A percentile compares a stretch with the other conserved stretches of the same genome.
Evolutionary conservation across 139 green algal species (phyloP).

Genomic region (Deuterostichococcus epilithicus): DNA sequence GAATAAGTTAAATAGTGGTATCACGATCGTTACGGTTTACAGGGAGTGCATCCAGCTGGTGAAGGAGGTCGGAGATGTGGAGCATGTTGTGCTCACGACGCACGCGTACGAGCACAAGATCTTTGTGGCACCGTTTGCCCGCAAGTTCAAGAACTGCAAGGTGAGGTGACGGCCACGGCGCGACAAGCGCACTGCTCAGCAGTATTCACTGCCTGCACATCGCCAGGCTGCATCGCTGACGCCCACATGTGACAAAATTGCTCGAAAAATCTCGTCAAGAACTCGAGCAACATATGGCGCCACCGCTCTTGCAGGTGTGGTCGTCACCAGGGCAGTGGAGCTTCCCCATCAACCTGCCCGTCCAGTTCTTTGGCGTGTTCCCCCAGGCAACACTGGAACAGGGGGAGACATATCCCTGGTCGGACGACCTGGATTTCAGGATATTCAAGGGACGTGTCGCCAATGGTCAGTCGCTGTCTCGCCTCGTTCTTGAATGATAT

Average conservation of each 20-base stretch:
- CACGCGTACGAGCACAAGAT: conserved; percentile 93
- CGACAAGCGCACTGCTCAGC: neutral
- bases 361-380: conserved; percentile 81
- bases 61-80: conserved; percentile 70
- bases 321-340: conserved; percentile 59
- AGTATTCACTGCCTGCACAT: too few relatives aligned
- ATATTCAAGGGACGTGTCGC: conserved; percentile 30
- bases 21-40: too few relatives aligned
- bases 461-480: neutral
- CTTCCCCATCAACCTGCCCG: conserved; percentile 78
- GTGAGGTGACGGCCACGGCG: conserved; percentile 51
- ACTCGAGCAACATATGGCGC: too few relatives aligned
- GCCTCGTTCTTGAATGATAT: neutral
- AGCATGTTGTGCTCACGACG: conserved; percentile 84
- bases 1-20: too few relatives aligned
- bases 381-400: conserved; percentile 35
- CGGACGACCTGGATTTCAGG: conserved; percentile 76
- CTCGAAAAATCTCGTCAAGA: too few relatives aligned
- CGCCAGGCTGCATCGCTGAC: too few relatives aligned
- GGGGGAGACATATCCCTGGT: conserved; percentile 53
- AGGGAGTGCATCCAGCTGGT: conserved; percentile 36
- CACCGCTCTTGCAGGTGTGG: neutral
- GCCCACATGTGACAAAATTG: too few relatives aligned
- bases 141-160: conserved; percentile 77
- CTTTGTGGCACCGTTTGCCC: conserved; percentile 79